These are phyloP conservation scores for Candida odintsovae DNA, from an alignment of 805 yeast species.

Conservation along the genomic window DNA sequence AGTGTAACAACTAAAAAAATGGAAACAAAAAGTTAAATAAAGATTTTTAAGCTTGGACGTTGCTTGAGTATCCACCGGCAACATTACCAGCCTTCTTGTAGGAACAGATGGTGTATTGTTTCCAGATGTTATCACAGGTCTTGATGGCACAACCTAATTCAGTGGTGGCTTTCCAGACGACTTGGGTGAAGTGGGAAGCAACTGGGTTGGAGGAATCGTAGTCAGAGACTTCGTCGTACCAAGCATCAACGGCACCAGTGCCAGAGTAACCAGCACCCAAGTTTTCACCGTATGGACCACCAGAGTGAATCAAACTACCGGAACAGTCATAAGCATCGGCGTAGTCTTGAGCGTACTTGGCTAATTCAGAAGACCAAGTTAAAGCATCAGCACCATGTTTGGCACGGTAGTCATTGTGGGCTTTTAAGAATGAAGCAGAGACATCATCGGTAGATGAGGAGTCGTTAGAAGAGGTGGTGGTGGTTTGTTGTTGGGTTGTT, in stretches of 20 bases:
- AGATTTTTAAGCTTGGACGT: slow-evolving; percentile 25
- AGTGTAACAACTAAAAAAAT: slow-evolving; percentile 1
- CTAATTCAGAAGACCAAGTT: slow-evolving; percentile 44
- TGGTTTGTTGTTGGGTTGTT: slow-evolving; percentile 11
- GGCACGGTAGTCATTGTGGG: slow-evolving; percentile 48
- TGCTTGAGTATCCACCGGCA: slow-evolving; percentile 42
- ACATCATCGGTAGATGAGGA: slow-evolving; percentile 24
- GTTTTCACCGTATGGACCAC: slow-evolving; percentile 76
- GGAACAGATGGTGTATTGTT: slow-evolving; percentile 65
- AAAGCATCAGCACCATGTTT: slow-evolving; percentile 38
- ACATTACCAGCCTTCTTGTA: slow-evolving; percentile 74
- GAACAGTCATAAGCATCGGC: slow-evolving; percentile 53
- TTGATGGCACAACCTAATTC: slow-evolving; percentile 73
- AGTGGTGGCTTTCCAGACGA: slow-evolving; percentile 68
- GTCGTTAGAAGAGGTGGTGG: slow-evolving; percentile 20
- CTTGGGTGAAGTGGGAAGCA: slow-evolving; percentile 82
- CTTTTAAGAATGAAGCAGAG: slow-evolving; percentile 37
- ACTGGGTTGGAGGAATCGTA: slow-evolving; percentile 50
- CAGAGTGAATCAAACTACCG: slow-evolving; percentile 59
- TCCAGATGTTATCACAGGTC: slow-evolving; percentile 49
- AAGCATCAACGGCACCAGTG: slow-evolving; percentile 57
- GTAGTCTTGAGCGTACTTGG: slow-evolving; percentile 45
- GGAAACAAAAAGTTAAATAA: slow-evolving; percentile 5
- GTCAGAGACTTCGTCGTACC: slow-evolving; percentile 63
- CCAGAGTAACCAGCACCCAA: slow-evolving; percentile 64